These are phyloP conservation scores for Nelumbo lutea DNA, from an alignment of 164 flowering plant species.

Conservation along the genomic window DNA sequence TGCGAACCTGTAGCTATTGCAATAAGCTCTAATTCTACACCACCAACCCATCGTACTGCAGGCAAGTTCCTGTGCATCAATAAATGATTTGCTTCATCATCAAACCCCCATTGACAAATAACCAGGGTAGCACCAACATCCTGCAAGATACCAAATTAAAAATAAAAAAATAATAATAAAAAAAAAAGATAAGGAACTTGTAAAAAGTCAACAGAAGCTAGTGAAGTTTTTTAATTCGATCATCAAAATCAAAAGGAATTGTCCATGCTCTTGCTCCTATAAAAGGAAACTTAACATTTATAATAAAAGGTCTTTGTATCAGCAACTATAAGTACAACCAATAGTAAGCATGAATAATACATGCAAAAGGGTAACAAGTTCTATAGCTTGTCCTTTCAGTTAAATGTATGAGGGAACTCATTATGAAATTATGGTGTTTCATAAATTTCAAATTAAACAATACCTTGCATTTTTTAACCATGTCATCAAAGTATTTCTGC, in stretches of 20 bases:
- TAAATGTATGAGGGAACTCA: no score
- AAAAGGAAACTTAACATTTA: not conserved
- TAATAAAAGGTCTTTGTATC: not conserved
- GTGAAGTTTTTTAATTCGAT: no score
- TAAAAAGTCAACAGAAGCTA: no score
- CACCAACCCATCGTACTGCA: constrained; percentile 99
- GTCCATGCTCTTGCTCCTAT: not conserved
- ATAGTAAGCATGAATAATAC: no score
- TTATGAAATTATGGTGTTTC: not conserved
- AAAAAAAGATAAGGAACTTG: no score
- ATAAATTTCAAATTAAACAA: not conserved
- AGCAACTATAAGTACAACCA: no score
- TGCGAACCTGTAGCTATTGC: constrained; percentile 95
- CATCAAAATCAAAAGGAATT: not conserved
- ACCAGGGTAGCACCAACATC: constrained; percentile 98
- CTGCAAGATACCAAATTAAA: constrained; percentile 32
- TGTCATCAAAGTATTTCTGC: constrained; percentile 93
- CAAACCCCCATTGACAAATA: constrained; percentile 99
- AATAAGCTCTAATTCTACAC: constrained; percentile 93
- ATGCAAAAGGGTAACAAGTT: no score
- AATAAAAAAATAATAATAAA: no score
- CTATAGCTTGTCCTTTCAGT: no score
- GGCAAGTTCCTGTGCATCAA: constrained; percentile 91
- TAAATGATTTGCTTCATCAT: constrained; percentile 98
- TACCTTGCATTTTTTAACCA: constrained; percentile 98